A percentile compares a stretch with the other conserved stretches of the same genome.
Conservation (phyloP, 805 yeast species). For the Pachysolen tannophilus region DNA sequence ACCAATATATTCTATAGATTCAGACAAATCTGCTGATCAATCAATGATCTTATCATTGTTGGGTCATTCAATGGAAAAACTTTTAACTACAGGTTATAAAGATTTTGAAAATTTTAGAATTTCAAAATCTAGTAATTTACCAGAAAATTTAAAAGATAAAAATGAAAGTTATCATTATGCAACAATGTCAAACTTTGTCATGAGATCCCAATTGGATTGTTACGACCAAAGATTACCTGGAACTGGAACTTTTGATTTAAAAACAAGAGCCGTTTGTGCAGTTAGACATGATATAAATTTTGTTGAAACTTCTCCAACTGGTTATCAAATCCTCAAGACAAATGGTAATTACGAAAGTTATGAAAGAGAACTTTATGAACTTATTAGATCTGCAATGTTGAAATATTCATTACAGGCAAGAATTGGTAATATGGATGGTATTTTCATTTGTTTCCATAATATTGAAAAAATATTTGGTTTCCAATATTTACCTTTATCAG, state of each 20-base stretch:
- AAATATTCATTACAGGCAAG: slow-evolving; percentile 89
- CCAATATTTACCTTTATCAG: slow-evolving; percentile 71
- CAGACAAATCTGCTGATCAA: slow-evolving; percentile 58
- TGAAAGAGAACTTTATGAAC: slow-evolving; percentile 71
- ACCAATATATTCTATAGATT: slow-evolving; percentile 53
- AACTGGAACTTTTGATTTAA: slow-evolving; percentile 84
- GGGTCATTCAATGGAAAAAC: slow-evolving; percentile 74
- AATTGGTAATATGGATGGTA: slow-evolving; percentile 96
- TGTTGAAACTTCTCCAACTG: slow-evolving; percentile 42
- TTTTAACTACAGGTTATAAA: slow-evolving; percentile 54
- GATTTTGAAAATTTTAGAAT: slow-evolving; percentile 33
- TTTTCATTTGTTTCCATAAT: slow-evolving; percentile 87
- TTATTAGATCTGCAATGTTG: slow-evolving; percentile 66
- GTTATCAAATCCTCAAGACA: slow-evolving; percentile 57
- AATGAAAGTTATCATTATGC: slow-evolving; percentile 61
- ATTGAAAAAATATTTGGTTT: slow-evolving; percentile 77
- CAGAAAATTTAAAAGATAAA: slow-evolving; percentile 11
- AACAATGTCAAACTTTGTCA: slow-evolving; percentile 53
- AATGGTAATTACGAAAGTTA: slow-evolving; percentile 72
- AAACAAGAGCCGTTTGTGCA: slow-evolving; percentile 86
- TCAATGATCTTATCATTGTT: slow-evolving; percentile 64
- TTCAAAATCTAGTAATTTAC: slow-evolving; percentile 2
- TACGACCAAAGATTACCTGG: slow-evolving; percentile 73
- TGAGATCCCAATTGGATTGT: slow-evolving; percentile 92
- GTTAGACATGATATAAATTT: slow-evolving; percentile 70